Evolutionary conservation across 2,329 filamentous ascomycete genomes (phyloP).

Genomic region (Pseudogymnoascus sp.): DNA sequence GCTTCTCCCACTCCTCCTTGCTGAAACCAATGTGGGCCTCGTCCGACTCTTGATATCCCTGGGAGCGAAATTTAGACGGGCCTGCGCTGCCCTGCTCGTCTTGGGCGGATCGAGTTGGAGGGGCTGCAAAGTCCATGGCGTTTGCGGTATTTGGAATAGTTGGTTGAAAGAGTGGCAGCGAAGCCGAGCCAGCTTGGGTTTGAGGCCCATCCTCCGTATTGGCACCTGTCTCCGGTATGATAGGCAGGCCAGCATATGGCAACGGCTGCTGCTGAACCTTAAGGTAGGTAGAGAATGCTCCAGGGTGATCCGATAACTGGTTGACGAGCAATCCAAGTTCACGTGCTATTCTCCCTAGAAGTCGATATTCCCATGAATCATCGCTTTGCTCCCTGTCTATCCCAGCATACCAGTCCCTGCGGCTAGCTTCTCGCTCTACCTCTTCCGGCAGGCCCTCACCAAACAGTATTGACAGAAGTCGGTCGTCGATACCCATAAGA

Average conservation of each 20-base stretch:
- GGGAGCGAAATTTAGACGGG: background rate
- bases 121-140: background rate
- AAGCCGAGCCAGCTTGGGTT: slow-evolving; percentile 10
- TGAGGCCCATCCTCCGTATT: slow-evolving; percentile 26
- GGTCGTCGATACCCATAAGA: slow-evolving; percentile 85
- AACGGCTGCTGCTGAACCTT: slow-evolving; percentile 58
- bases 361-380: slow-evolving; percentile 63
- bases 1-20: slow-evolving; percentile 70
- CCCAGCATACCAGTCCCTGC: slow-evolving; percentile 35
- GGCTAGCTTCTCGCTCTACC: slow-evolving; percentile 7
- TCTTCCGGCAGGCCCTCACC: slow-evolving; percentile 64
- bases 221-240: slow-evolving; percentile 49
- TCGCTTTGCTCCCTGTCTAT: slow-evolving; percentile 18
- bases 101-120: background rate
- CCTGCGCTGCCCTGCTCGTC: background rate
- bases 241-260: slow-evolving; percentile 72
- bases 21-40: slow-evolving; percentile 14
- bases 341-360: slow-evolving; percentile 77
- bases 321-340: slow-evolving; percentile 81
- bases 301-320: slow-evolving; percentile 78
- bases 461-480: slow-evolving; percentile 75
- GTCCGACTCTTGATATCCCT: slow-evolving; percentile 12
- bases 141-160: slow-evolving; percentile 18
- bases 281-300: slow-evolving; percentile 79
- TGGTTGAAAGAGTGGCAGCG: slow-evolving; percentile 25